Percentiles rank a stretch among this genome's conserved stretches.
These are phyloP conservation scores for Hylodesmum podocarpum DNA, from an alignment of 306 rosid species.

Conservation along the genomic window DNA sequence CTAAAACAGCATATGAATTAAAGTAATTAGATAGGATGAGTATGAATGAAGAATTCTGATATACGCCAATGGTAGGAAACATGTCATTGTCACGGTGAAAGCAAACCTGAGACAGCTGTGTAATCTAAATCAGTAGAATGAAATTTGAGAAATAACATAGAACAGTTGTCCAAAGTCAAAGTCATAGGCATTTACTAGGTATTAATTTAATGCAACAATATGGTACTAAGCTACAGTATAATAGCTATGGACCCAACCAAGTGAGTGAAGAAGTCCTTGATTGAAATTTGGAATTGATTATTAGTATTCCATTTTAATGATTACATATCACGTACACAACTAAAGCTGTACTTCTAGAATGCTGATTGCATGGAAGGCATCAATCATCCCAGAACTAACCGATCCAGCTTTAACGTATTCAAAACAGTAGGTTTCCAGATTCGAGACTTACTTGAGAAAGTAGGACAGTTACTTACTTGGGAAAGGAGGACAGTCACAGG, in stretches of 20 bases:
- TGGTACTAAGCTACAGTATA: neutral
- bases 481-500: no score
- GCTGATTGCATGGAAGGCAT: no score
- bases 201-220: neutral
- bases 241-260: neutral
- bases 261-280: neutral
- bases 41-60: neutral
- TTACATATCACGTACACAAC: neutral
- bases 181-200: slow-evolving; percentile 19
- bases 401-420: no score
- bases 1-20: neutral
- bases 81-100: slow-evolving; percentile 21
- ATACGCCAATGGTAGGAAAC: neutral
- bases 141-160: neutral
- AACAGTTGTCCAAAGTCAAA: neutral
- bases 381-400: no score
- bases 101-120: neutral
- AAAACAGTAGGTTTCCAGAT: no score
- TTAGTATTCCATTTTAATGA: neutral
- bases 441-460: no score
- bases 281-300: slow-evolving; percentile 18
- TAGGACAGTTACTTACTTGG: no score
- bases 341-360: no score
- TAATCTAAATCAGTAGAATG: neutral
- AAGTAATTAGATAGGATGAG: neutral